A percentile compares a stretch with the other conserved stretches of the same genome.
These are phyloP conservation scores for Rhinocladiella similis DNA, from an alignment of 2,329 filamentous ascomycete species.

Conservation along the genomic window DNA sequence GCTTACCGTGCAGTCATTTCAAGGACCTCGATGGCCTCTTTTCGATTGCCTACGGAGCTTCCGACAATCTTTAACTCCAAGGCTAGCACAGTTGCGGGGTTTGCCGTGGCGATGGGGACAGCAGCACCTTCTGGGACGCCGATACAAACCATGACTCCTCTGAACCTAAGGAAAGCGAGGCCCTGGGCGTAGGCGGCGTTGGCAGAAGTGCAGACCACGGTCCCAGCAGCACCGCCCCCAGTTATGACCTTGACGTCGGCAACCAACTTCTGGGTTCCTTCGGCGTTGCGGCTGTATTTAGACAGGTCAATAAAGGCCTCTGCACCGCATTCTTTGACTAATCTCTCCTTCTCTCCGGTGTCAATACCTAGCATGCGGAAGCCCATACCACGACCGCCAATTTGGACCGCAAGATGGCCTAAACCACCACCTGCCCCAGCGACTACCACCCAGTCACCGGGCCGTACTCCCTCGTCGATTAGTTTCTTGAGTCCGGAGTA, in stretches of 20 bases:
- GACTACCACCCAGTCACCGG: conserved; percentile 62
- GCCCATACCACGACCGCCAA: no score
- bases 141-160: conserved; percentile 53
- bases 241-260: conserved; percentile 57
- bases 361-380: no score
- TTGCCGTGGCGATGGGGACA: conserved; percentile 41
- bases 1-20: conserved; percentile 42
- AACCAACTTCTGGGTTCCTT: conserved; percentile 48
- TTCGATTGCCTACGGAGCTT: conserved; percentile 51
- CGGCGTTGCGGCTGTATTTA: conserved; percentile 24
- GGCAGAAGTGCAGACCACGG: conserved; percentile 57
- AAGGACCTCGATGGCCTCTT: conserved; percentile 51
- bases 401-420: no score
- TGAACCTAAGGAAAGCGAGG: conserved; percentile 49
- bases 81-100: no score
- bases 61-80: conserved; percentile 51
- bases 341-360: no score
- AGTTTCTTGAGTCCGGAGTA: conserved; percentile 65
- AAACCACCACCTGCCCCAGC: conserved; percentile 63
- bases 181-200: conserved; percentile 54
- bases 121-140: conserved; percentile 50
- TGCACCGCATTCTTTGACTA: conserved; percentile 60
- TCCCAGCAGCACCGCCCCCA: conserved; percentile 61
- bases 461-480: conserved; percentile 55
- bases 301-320: conserved; percentile 64